Evolutionary conservation across 768 basidiomycete genomes (phyloP).

Genomic region (Suillus ampliporus): DNA sequence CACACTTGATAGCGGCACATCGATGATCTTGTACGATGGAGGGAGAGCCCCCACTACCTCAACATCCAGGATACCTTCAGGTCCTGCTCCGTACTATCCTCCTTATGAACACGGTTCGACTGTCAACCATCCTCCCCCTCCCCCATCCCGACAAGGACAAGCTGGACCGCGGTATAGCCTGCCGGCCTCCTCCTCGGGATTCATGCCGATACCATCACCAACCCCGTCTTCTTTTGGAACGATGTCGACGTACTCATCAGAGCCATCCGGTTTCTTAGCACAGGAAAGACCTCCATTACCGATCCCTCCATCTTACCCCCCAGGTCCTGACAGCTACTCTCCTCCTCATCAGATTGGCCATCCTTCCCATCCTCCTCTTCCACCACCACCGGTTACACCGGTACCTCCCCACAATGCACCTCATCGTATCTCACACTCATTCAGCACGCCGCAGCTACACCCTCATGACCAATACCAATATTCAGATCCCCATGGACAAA

Average conservation of each 20-base stretch:
- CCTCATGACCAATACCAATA: conserved; percentile 29
- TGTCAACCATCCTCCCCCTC: conserved; percentile 37
- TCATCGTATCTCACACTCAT: conserved; percentile 33
- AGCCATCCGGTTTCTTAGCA: conserved; percentile 36
- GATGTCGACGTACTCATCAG: conserved; percentile 42
- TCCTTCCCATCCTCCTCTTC: conserved; percentile 17
- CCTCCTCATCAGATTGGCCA: conserved; percentile 24
- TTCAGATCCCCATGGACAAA: conserved; percentile 27
- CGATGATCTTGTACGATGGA: background rate
- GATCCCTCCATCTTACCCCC: conserved; percentile 27
- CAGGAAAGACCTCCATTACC: conserved; percentile 50
- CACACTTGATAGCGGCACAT: background rate
- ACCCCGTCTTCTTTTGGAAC: conserved; percentile 43
- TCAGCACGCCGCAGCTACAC: conserved; percentile 33
- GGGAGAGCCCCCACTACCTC: conserved; percentile 41
- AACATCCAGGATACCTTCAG: conserved; percentile 37
- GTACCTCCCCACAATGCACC: conserved; percentile 22
- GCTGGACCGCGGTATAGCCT: conserved; percentile 71
- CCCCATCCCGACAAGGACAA: conserved; percentile 23
- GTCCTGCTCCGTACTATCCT: conserved; percentile 49
- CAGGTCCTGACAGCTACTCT: conserved; percentile 23
- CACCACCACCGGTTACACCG: conserved; percentile 18
- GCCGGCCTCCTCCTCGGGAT: conserved; percentile 71
- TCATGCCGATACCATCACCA: conserved; percentile 57
- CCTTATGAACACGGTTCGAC: conserved; percentile 47